A percentile compares a stretch with the other conserved stretches of the same genome.
These are phyloP conservation scores for Pseudopyricularia cyperi DNA, from an alignment of 2,329 filamentous ascomycete genomes.

Conservation along the genomic window DNA sequence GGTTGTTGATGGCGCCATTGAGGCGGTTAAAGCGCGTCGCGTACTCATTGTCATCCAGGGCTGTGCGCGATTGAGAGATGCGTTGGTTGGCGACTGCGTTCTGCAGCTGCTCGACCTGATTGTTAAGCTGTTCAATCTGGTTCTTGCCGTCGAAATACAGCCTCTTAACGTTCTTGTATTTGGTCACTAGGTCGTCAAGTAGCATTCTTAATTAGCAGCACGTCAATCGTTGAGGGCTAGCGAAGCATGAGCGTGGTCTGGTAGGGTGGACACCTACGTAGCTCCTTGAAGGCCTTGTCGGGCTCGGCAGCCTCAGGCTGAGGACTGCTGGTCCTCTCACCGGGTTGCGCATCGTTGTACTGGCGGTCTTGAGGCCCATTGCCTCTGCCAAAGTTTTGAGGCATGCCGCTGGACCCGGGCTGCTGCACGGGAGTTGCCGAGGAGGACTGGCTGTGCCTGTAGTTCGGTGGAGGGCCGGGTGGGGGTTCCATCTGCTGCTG, in stretches of 20 bases:
- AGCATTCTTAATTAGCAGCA: too few relatives aligned
- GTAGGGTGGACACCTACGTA: slow-evolving; percentile 28
- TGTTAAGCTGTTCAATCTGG: slow-evolving; percentile 77
- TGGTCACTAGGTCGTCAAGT: slow-evolving; percentile 48
- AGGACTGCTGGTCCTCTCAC: slow-evolving; percentile 42
- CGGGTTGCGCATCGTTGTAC: slow-evolving; percentile 29
- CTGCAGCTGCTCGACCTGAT: slow-evolving; percentile 85
- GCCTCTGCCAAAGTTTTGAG: slow-evolving; percentile 26
- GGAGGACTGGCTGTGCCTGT: slow-evolving; percentile 34
- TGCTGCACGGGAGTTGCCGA: slow-evolving; percentile 25
- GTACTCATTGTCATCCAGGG: slow-evolving; percentile 93
- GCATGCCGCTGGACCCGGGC: slow-evolving; percentile 17
- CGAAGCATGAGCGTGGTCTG: not conserved
- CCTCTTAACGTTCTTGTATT: slow-evolving; percentile 97
- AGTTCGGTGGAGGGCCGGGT: slow-evolving; percentile 34
- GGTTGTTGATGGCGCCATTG: slow-evolving; percentile 86
- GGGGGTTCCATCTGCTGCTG: slow-evolving; percentile 23
- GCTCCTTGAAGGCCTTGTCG: slow-evolving; percentile 44
- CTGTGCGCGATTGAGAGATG: slow-evolving; percentile 84
- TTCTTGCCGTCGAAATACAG: slow-evolving; percentile 93
- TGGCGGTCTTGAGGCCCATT: slow-evolving; percentile 21
- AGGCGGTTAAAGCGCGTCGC: slow-evolving; percentile 76
- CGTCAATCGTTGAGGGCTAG: too few relatives aligned
- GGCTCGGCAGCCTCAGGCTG: slow-evolving; percentile 34
- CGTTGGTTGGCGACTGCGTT: slow-evolving; percentile 96